Conservation (phyloP, 805 yeast species). For the Pichia ethanolica region DNA sequence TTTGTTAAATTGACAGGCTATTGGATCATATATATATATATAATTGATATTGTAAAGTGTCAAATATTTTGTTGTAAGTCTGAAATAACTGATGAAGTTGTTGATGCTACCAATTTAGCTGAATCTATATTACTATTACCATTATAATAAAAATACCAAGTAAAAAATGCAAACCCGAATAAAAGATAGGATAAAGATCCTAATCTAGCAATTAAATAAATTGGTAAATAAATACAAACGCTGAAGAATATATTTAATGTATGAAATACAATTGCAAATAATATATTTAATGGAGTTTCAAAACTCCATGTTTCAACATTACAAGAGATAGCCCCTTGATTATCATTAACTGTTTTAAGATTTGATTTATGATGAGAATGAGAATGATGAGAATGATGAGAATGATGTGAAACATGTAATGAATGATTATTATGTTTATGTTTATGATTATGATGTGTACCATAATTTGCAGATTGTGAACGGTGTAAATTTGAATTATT, state of each 20-base stretch:
- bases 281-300: not conserved
- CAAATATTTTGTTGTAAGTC: no score
- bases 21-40: no score
- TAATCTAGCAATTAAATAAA: constrained; percentile 1
- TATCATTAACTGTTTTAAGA: not conserved
- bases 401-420: no score
- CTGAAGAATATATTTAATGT: constrained; percentile 6
- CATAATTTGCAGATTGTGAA: not conserved
- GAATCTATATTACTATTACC: no score
- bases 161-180: not conserved
- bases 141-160: constrained; percentile 1
- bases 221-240: constrained; percentile 11
- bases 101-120: no score
- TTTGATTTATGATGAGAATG: not conserved
- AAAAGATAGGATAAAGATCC: not conserved
- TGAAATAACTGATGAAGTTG: no score
- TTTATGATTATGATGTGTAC: not conserved
- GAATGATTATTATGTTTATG: not conserved
- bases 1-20: no score
- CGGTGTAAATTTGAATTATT: not conserved
- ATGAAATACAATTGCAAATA: constrained; percentile 7
- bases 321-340: not conserved
- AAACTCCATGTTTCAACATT: not conserved
- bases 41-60: no score
- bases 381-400: not conserved